phyloP scores from a whole-genome alignment of 2,329 filamentous ascomycete genomes.

The Acrocalymma vagum region DNA sequence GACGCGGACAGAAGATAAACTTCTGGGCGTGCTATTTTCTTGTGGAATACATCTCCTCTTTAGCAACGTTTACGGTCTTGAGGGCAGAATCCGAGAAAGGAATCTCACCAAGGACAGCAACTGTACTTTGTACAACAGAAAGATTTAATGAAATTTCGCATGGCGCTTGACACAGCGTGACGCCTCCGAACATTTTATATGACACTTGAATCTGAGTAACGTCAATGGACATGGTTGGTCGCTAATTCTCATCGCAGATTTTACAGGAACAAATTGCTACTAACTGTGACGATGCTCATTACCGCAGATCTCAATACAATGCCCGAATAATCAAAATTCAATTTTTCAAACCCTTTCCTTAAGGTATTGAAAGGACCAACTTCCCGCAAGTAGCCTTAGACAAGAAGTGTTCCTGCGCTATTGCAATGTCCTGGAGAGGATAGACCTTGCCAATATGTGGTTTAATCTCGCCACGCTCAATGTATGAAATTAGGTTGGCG shows the following conservation, averaged over 20 bases:
- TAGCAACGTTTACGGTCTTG: slow-evolving; percentile 19
- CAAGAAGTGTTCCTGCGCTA: slow-evolving; percentile 15
- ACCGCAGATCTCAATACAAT: too few relatives aligned
- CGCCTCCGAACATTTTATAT: too few relatives aligned
- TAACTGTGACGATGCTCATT: too few relatives aligned
- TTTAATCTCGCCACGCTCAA: slow-evolving; percentile 15
- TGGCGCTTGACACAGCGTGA: too few relatives aligned
- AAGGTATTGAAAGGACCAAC: too few relatives aligned
- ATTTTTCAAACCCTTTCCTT: too few relatives aligned
- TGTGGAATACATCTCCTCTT: slow-evolving; percentile 29
- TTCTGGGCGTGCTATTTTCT: slow-evolving; percentile 3
- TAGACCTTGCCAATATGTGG: slow-evolving; percentile 16
- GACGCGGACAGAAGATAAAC: slow-evolving; percentile 9
- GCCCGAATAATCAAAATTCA: too few relatives aligned
- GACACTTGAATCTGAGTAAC: too few relatives aligned
- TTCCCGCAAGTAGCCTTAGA: slow-evolving; percentile 12
- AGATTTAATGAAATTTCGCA: slow-evolving; percentile 18
- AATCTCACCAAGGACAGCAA: slow-evolving; percentile 20
- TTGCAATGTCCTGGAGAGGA: slow-evolving; percentile 13
- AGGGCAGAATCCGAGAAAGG: slow-evolving; percentile 17
- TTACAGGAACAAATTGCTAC: too few relatives aligned
- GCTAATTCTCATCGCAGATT: too few relatives aligned
- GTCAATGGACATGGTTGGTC: too few relatives aligned
- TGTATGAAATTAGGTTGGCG: slow-evolving; percentile 15
- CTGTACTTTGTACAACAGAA: slow-evolving; percentile 26